Evolutionary conservation across 805 yeast species (phyloP).

Genomic region (Pichia membranifaciens): DNA sequence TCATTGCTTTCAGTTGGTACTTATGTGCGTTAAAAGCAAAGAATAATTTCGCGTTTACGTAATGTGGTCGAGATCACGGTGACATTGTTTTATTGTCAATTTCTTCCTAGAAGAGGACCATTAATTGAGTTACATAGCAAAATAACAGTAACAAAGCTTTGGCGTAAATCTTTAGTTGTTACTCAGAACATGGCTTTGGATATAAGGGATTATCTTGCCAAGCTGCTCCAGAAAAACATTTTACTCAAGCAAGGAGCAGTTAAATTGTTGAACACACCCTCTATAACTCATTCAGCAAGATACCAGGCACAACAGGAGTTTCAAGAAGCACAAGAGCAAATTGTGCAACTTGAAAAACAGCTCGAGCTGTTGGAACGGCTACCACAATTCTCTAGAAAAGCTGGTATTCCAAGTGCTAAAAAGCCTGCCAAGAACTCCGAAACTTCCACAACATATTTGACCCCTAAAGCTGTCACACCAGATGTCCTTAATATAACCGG

Average conservation of each 20-base stretch:
- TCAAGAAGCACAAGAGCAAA: conserved; percentile 5
- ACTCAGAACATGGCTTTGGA: background rate
- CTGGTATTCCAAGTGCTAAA: too few relatives aligned
- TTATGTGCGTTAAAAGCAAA: too few relatives aligned
- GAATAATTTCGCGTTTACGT: too few relatives aligned
- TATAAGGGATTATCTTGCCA: background rate
- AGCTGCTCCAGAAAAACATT: background rate
- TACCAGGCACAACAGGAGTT: conserved; percentile 11
- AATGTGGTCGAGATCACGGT: too few relatives aligned
- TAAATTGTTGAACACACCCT: conserved; percentile 3
- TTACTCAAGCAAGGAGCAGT: conserved; percentile 4
- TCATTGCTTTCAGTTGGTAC: too few relatives aligned
- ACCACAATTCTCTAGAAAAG: background rate
- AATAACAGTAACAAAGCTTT: too few relatives aligned
- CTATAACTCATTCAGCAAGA: background rate
- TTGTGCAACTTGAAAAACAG: conserved; percentile 3
- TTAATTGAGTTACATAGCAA: too few relatives aligned
- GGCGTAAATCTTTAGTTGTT: too few relatives aligned
- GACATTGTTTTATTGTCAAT: too few relatives aligned
- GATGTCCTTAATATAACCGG: too few relatives aligned
- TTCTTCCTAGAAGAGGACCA: too few relatives aligned
- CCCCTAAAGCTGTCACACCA: background rate
- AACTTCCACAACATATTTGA: background rate
- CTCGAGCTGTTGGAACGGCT: conserved; percentile 5
- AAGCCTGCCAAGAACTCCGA: too few relatives aligned